Percentiles rank a stretch among this genome's conserved stretches.
These are phyloP conservation scores for Diaporthe humulicola DNA, from an alignment of 2,329 filamentous ascomycete species.

Conservation along the genomic window DNA sequence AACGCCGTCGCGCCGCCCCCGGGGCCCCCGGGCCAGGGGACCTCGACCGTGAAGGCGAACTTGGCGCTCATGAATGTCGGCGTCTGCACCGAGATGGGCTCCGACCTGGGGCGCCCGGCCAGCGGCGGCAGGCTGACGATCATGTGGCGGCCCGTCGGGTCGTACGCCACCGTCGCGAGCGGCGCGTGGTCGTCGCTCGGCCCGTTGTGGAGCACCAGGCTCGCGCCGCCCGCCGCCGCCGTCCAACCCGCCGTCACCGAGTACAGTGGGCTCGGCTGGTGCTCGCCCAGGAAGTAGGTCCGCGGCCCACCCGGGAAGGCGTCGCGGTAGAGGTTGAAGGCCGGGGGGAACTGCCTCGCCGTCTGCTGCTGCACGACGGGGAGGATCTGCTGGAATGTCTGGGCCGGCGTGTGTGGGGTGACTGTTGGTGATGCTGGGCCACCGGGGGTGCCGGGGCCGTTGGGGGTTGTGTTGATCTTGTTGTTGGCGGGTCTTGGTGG, in stretches of 20 bases:
- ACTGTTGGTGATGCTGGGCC: slow-evolving; percentile 1
- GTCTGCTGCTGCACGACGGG: neutral
- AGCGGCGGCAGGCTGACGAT: slow-evolving; percentile 49
- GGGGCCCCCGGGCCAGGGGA: slow-evolving; percentile 44
- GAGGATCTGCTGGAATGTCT: slow-evolving; percentile 35
- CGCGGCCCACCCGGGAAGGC: slow-evolving; percentile 34
- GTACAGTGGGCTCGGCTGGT: slow-evolving; percentile 50
- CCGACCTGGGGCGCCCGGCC: slow-evolving; percentile 31
- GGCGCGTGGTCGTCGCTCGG: slow-evolving; percentile 46
- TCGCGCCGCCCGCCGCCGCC: slow-evolving; percentile 45
- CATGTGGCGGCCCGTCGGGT: slow-evolving; percentile 39
- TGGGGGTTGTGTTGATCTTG: slow-evolving; percentile 6
- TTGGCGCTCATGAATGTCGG: slow-evolving; percentile 6
- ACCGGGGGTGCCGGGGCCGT: neutral
- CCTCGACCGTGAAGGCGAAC: slow-evolving; percentile 51
- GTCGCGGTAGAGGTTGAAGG: slow-evolving; percentile 50
- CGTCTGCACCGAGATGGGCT: slow-evolving; percentile 34
- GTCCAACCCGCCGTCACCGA: slow-evolving; percentile 46
- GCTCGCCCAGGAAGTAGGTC: slow-evolving; percentile 48
- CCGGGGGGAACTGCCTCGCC: slow-evolving; percentile 48
- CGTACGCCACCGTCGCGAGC: slow-evolving; percentile 47
- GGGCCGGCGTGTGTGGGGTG: slow-evolving; percentile 26
- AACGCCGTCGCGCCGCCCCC: slow-evolving; percentile 30
- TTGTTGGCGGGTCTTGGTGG: neutral
- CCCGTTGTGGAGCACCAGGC: slow-evolving; percentile 52